Conservation (phyloP, 805 yeast genomes). For the Wickerhamiella musiphila region DNA sequence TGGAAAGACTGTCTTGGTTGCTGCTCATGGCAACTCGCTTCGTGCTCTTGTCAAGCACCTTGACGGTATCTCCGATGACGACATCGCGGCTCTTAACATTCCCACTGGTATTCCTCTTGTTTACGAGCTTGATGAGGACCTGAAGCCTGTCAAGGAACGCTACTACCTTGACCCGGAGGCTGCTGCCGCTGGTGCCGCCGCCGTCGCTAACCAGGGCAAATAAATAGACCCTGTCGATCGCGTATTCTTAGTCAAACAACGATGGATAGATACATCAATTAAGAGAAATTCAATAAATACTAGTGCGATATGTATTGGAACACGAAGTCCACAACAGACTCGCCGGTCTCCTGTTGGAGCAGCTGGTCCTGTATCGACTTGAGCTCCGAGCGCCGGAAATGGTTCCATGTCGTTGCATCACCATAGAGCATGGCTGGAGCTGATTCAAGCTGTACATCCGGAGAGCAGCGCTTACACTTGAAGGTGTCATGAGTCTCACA, state of each 20-base stretch:
- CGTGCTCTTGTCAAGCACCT: slow-evolving; percentile 93
- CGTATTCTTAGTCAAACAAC: no score
- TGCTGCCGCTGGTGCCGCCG: slow-evolving; percentile 99
- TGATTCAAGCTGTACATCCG: slow-evolving; percentile 40
- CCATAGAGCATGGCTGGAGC: slow-evolving; percentile 89
- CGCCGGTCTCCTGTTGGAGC: slow-evolving; percentile 47
- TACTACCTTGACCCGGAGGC: slow-evolving; percentile 99
- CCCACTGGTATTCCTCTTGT: slow-evolving; percentile 98
- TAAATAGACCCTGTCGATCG: not conserved
- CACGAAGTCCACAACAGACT: slow-evolving; percentile 61
- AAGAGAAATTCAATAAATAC: no score
- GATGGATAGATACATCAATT: no score
- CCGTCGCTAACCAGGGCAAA: slow-evolving; percentile 88
- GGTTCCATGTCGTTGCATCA: slow-evolving; percentile 97
- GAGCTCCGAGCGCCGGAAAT: slow-evolving; percentile 43
- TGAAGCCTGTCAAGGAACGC: slow-evolving; percentile 81
- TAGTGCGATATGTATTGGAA: slow-evolving; percentile 85
- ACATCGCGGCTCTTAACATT: slow-evolving; percentile 85
- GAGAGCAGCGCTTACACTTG: slow-evolving; percentile 64
- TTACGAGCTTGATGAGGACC: slow-evolving; percentile 74
- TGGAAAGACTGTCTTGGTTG: slow-evolving; percentile 81
- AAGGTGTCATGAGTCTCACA: slow-evolving; percentile 91
- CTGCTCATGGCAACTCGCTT: slow-evolving; percentile 97
- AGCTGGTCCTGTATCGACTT: slow-evolving; percentile 56
- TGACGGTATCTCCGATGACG: slow-evolving; percentile 81